Evolutionary conservation across 371 early-diverging fungal species (phyloP), one percentile per base, ranked within the genome.

Genomic region (Mucor piriformis): DNA sequence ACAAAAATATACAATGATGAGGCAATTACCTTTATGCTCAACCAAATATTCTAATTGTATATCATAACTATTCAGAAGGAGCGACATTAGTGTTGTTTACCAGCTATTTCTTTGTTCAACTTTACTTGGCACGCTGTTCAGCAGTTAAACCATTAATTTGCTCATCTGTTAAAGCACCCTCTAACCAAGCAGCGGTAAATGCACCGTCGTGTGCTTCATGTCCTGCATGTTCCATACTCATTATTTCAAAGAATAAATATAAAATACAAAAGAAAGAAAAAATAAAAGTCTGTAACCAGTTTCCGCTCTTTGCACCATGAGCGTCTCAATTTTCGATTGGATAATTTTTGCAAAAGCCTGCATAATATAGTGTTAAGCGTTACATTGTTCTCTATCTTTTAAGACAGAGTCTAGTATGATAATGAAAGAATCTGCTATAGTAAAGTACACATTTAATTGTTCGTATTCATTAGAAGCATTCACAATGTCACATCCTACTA

Each of bases 21-120:
- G 1, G 12, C 23, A 38, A 7, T 15, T 64, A 74, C 79, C 79
- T 70, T 79, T 70, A 34, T 79, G 79, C 51, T 76, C 70, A 37
- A 58, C 43, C 13, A 68, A 59, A 25, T 76, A 79, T 59, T 67
- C 59, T 21, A 74, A 66, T 51, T 79, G 79, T 18, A 54, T 43
- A 12, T 67, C 48, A 25, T 79, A 79, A 29, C 79, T 78, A 63
- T 20, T 15, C 29, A 54, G 33, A 13, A 33, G 23, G 12, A n/a
- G 11, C 15, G 42, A 18, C 24, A 11, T 32, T 6, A 46, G 55
- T 32, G 27, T 16, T n/a, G n/a, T 20, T 18, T 10, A 15, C 16
- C 23, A 15, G 7, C n/a, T n/a, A 12, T 27, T 29, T 49, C 12
- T 44, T 15, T 56, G 3, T 13, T 11, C 8, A 24, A 21, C 4